Conservation (phyloP, 768 basidiomycete species). For the Serendipita sp. region DNA sequence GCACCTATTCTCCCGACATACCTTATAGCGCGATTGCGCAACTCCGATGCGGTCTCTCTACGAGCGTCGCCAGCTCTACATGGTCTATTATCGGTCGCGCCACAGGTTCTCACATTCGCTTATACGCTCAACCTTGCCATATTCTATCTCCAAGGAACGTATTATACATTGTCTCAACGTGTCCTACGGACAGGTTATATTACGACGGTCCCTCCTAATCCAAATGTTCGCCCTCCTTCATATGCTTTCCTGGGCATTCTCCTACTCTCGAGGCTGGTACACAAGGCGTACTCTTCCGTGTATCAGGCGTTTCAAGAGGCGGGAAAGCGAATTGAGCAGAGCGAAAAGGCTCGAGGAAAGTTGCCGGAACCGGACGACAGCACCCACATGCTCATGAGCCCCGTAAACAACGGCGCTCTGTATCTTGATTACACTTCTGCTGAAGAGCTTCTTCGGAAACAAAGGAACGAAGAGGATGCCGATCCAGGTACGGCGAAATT, state of each 20-base stretch:
- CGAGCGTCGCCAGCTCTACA: neutral
- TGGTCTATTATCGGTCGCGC: slow-evolving; percentile 24
- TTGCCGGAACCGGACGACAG: neutral
- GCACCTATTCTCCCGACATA: slow-evolving; percentile 53
- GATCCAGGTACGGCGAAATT: neutral
- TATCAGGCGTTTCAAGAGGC: neutral
- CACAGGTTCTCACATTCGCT: slow-evolving; percentile 33
- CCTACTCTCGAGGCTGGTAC: slow-evolving; percentile 21
- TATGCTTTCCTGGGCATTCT: slow-evolving; percentile 75
- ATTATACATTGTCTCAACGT: slow-evolving; percentile 58
- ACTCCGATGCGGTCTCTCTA: slow-evolving; percentile 15
- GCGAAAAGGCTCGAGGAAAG: slow-evolving; percentile 1
- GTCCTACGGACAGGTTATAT: slow-evolving; percentile 44
- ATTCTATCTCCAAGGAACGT: slow-evolving; percentile 69
- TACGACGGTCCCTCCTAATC: slow-evolving; percentile 56
- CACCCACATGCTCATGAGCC: neutral
- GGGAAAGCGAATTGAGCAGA: neutral
- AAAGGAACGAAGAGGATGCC: neutral
- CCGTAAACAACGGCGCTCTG: neutral
- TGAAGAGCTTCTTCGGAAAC: neutral
- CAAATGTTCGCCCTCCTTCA: slow-evolving; percentile 60
- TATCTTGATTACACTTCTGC: neutral
- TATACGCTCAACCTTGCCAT: slow-evolving; percentile 62
- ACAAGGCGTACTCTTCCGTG: neutral
- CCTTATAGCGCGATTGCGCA: slow-evolving; percentile 28